Conservation (phyloP, 768 basidiomycete species). For the Suillus subaureus region DNA sequence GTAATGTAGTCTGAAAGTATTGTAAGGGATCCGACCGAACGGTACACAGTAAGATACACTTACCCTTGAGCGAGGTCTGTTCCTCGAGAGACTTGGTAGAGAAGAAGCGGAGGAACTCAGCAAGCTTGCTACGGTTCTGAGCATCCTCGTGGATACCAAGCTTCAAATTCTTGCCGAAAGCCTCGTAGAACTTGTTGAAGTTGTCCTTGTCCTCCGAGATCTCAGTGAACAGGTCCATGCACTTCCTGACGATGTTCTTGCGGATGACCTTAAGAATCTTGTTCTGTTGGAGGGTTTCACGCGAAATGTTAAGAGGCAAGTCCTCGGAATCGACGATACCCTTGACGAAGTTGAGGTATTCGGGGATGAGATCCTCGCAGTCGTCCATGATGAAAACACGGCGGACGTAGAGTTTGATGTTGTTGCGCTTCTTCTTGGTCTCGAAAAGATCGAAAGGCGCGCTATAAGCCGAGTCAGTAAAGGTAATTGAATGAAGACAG, state of each 20-base stretch:
- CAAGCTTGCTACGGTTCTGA: constrained; percentile 98
- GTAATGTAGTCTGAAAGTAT: constrained; percentile 86
- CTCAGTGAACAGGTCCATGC: constrained; percentile 91
- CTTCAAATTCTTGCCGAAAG: constrained; percentile 99
- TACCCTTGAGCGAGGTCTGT: constrained; percentile 91
- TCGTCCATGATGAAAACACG: constrained; percentile 99
- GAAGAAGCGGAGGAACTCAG: constrained; percentile 98
- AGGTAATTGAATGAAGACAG: background rate
- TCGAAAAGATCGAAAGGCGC: constrained; percentile 99
- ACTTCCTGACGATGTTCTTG: constrained; percentile 99
- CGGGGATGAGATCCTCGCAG: constrained; percentile 98
- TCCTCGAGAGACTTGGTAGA: constrained; percentile 94
- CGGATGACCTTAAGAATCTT: constrained; percentile 99
- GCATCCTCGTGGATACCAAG: constrained; percentile 99
- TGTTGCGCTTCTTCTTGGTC: constrained; percentile 99
- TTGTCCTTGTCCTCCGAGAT: constrained; percentile 99
- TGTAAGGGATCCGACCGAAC: background rate
- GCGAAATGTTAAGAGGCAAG: constrained; percentile 99
- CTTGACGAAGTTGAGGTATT: constrained; percentile 99
- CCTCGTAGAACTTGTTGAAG: constrained; percentile 95
- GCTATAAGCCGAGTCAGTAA: constrained; percentile 40
- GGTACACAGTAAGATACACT: constrained; percentile 19
- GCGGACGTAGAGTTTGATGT: constrained; percentile 99
- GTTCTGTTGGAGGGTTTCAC: constrained; percentile 99
- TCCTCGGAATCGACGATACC: constrained; percentile 99